phyloP scores from a whole-genome alignment of 345 rosid species.

The Iberis pinnata region DNA sequence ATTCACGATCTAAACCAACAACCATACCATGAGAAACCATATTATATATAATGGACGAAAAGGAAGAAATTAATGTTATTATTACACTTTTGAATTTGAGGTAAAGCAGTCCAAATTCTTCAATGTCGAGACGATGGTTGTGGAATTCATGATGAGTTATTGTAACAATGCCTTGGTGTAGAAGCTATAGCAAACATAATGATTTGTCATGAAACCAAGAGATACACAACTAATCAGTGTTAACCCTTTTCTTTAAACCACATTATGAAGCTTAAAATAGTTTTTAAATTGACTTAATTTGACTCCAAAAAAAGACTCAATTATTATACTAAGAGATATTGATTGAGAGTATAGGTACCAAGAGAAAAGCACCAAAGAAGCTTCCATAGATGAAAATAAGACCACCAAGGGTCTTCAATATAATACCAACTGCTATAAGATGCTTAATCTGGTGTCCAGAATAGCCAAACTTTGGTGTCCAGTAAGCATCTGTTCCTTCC shows the following conservation, averaged over 20 bases:
- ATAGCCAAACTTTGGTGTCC: conserved; percentile 29
- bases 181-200: conserved; percentile 9
- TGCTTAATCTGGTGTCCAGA: conserved; percentile 29
- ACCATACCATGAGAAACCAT: background rate
- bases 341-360: conserved; percentile 12
- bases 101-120: conserved; percentile 25
- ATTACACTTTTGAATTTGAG: conserved; percentile 24
- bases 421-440: conserved; percentile 22
- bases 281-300: too few species aligned
- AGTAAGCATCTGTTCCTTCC: conserved; percentile 15
- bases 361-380: conserved; percentile 31
- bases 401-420: conserved; percentile 28
- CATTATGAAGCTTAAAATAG: background rate
- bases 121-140: conserved; percentile 20
- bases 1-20: conserved; percentile 14
- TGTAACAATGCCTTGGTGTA: conserved; percentile 27
- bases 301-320: background rate
- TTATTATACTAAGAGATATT: background rate
- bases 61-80: background rate
- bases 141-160: conserved; percentile 28
- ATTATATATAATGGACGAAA: background rate
- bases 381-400: conserved; percentile 30
- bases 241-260: too few species aligned
- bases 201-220: background rate
- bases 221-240: background rate